Evolutionary conservation across 495 filamentous ascomycete genomes (phyloP), one percentile per base, ranked within the genome.

Genomic region (Penicillium fimorum): DNA sequence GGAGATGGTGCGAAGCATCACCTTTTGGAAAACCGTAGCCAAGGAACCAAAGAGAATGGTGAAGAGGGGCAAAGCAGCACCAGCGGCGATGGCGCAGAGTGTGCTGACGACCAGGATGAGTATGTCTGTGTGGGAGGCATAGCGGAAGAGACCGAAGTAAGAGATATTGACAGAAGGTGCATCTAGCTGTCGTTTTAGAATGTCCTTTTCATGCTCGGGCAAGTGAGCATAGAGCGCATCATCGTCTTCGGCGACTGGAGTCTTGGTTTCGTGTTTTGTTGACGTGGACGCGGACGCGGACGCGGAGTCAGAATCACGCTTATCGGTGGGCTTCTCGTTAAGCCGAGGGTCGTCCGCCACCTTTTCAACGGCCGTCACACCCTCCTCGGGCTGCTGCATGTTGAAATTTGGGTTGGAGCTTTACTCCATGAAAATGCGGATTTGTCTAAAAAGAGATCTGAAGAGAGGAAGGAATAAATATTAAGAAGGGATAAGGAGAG

Each of bases 61-160:
- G 83, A 96, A 96, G 40, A 96, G 71, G 1, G 93, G 93, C 65
- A 96, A 68, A 7, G 86, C 88, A 51, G 91, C 88, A 50, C 92
- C 93, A 12, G 82, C 91, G 37, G 81, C 83, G 63, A 95, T 90
- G 55, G 91, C 81, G 53, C 82, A 84, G 38, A 96, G 62, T 12
- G 75, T 66, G 57, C 84, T 83, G 50, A 90, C 75, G 18, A 72
- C 60, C 43, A 96, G 83, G 64, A 97, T 87, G 47, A 91, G 53
- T 3, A 87, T 55, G 70, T 97, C 92, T 57, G 82, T 83, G 22
- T 65, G 79, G 2, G 89, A 89, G 12, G 92, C 84, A 77, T 92
- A 97, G 32, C 91, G 85, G 65, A 86, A 96, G 24, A 96, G 76
- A 0, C 78, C 85, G 52, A 79, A 76, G 61, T 85, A 84, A 7